phyloP scores from a whole-genome alignment of 495 filamentous ascomycete species.

The Penicillium subrubescens region DNA sequence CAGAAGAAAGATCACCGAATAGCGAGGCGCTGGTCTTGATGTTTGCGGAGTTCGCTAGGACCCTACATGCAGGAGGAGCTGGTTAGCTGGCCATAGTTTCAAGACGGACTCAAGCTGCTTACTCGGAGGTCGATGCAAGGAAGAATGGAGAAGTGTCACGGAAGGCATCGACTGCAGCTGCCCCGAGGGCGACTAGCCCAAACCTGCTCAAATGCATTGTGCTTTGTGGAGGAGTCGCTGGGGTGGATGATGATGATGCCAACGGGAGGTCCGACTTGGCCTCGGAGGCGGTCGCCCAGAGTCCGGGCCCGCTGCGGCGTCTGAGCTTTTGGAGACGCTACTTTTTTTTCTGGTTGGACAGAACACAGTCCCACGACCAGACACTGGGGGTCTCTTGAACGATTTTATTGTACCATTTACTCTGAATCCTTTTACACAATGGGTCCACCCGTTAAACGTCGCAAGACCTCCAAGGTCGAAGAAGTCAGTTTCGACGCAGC shows the following conservation, averaged over 20 bases:
- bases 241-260: slow-evolving; percentile 27
- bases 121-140: slow-evolving; percentile 79
- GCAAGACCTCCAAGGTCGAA: slow-evolving; percentile 65
- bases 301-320: slow-evolving; percentile 22
- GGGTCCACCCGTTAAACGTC: slow-evolving; percentile 57
- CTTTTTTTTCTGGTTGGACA: slow-evolving; percentile 25
- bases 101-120: slow-evolving; percentile 37
- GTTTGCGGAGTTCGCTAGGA: slow-evolving; percentile 46
- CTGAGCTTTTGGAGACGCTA: slow-evolving; percentile 27
- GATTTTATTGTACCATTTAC: slow-evolving; percentile 1
- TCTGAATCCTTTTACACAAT: slow-evolving; percentile 18
- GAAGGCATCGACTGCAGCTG: slow-evolving; percentile 67
- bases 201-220: slow-evolving; percentile 64
- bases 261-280: slow-evolving; percentile 33
- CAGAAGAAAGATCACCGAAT: slow-evolving; percentile 29
- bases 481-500: slow-evolving; percentile 82
- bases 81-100: slow-evolving; percentile 32
- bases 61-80: slow-evolving; percentile 33
- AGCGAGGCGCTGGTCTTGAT: slow-evolving; percentile 47
- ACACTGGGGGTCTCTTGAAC: neutral
- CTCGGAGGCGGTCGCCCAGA: slow-evolving; percentile 35
- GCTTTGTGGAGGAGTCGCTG: slow-evolving; percentile 30
- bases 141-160: slow-evolving; percentile 85
- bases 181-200: slow-evolving; percentile 62
- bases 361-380: slow-evolving; percentile 12